Percentiles rank a stretch among this genome's conserved stretches.
Conservation (phyloP, 257 asterid genomes). For the Solanum gracilifrons region DNA sequence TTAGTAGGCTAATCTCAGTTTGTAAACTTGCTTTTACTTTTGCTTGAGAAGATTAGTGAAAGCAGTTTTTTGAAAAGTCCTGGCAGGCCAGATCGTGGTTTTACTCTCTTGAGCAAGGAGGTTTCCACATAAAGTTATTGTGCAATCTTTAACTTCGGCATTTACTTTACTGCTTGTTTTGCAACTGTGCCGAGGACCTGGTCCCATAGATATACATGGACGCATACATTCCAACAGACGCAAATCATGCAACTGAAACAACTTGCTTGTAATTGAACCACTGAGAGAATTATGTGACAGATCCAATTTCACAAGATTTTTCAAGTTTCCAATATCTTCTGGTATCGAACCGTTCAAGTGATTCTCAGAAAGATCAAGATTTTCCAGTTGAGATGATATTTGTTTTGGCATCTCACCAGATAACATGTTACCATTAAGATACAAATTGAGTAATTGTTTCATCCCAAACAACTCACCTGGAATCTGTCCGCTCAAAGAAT, state of each 20-base stretch:
- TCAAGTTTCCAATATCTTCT: conserved; percentile 7
- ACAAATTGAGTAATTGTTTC: neutral
- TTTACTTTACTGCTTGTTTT: no score
- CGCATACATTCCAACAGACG: no score
- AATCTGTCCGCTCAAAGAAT: neutral
- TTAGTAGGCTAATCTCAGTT: no score
- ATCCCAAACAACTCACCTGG: conserved; percentile 19
- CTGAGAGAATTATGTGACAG: conserved; percentile 17
- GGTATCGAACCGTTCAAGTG: conserved; percentile 21
- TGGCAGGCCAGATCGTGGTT: no score
- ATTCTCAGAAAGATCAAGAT: conserved; percentile 15
- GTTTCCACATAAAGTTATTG: no score
- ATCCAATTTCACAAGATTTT: conserved; percentile 5
- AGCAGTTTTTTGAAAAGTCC: no score
- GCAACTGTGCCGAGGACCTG: no score
- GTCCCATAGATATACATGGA: no score
- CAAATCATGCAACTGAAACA: conserved; percentile 7
- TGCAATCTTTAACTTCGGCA: no score
- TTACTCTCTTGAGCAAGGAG: no score
- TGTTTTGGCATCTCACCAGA: conserved; percentile 12
- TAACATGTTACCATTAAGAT: conserved; percentile 10
- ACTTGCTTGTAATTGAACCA: conserved; percentile 10
- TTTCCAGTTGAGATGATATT: neutral
- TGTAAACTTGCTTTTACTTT: no score
- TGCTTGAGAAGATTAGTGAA: no score